Conservation (phyloP, 306 rosid species). For the Dalbergia oliveri region DNA sequence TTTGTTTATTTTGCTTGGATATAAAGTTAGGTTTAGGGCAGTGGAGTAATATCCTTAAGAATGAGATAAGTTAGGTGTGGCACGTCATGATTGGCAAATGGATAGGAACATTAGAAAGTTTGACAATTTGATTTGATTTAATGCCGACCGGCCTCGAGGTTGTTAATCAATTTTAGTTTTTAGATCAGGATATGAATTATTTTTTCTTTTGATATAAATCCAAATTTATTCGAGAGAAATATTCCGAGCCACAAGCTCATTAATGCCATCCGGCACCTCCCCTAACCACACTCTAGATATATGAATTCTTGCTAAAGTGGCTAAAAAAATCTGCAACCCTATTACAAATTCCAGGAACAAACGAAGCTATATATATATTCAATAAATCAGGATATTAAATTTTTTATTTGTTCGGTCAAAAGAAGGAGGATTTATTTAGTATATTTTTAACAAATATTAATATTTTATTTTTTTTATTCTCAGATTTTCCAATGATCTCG, state of each 20-base stretch:
- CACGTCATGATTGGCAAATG: neutral
- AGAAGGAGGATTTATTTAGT: no score
- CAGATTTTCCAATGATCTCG: neutral
- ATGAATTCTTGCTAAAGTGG: no score
- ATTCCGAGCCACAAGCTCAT: no score
- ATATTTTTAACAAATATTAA: neutral
- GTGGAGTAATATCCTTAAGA: neutral
- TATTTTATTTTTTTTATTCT: neutral
- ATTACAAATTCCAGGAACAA: no score
- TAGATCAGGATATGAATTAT: neutral
- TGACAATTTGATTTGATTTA: neutral
- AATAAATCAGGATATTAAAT: neutral
- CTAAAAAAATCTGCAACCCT: no score
- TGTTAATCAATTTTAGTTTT: neutral
- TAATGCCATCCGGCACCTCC: no score
- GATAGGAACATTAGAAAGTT: neutral
- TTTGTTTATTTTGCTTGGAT: neutral
- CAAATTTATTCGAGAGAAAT: no score
- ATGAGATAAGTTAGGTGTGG: neutral
- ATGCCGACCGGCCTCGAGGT: neutral
- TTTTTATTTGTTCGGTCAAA: neutral
- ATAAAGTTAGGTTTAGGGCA: neutral
- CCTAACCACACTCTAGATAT: no score
- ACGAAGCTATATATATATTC: no score
- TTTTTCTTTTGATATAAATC: neutral